Evolutionary conservation across 2,329 filamentous ascomycete genomes (phyloP), one percentile per base, ranked within the genome.

Genomic region (Trichoderma harzianum): DNA sequence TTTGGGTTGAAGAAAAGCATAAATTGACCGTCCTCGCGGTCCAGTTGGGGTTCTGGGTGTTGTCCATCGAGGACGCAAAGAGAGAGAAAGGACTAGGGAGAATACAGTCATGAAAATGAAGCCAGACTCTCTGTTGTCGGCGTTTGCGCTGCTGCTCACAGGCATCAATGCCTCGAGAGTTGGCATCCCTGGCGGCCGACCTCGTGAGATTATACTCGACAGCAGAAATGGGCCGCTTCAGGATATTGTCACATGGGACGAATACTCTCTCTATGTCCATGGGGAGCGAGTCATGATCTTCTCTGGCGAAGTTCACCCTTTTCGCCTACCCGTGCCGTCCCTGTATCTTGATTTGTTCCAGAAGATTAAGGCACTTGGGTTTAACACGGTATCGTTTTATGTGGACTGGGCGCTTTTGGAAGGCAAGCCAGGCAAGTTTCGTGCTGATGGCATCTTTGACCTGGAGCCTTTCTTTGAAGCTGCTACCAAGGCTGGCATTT

Each of bases 371-470:
- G 91, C 92, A 0, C 82, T 94, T 1, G 93, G 93, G 0, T 95
- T 94, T 82, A 95, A 92, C 76, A 87, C 89, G 58, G 91, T 95
- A 1, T 94, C 92, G 0, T 94, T 95, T 79, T 95, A 95, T 77
- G 85, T 91, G 7, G 87, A 94, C 76, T 97, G 93, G 93, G 92
- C 91, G 3, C 82, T 95, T 3, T 80, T 94, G 0, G 93, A 96
- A 78, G 92, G 92, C 3, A 90, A 91, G 72, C 89, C 85, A 0
- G 93, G 92, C 1, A 83, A 89, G 4, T 94, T 93, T 76, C 84
- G 84, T 10, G 91, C 90, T 1, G 89, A 93, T 2, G 93, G 92
- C 0, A 85, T 94, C 18, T 93, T 95, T 76, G 90, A 87, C 16
- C 83, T 93, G 5, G 87, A 93, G 74, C 89, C 90, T 0, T 94